phyloP scores from a whole-genome alignment of 1,139 yeast species.

The Diutina rugosa region DNA sequence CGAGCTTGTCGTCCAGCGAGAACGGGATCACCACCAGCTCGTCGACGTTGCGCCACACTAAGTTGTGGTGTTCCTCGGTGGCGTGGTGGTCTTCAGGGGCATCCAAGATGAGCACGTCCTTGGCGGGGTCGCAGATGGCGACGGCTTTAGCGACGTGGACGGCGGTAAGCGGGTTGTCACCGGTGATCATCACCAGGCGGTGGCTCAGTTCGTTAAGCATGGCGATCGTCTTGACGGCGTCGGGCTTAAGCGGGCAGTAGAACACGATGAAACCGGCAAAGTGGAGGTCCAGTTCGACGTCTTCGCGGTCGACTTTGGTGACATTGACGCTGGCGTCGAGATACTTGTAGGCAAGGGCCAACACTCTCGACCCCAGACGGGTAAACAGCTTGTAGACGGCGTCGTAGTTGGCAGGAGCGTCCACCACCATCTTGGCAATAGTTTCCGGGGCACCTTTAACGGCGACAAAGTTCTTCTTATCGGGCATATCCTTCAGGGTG shows the following conservation, averaged over 20 bases:
- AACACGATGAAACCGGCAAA: slow-evolving; percentile 94
- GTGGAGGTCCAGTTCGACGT: slow-evolving; percentile 57
- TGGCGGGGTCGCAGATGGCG: slow-evolving; percentile 48
- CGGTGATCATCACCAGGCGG: slow-evolving; percentile 95
- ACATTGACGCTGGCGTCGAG: slow-evolving; percentile 41
- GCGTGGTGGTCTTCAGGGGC: slow-evolving; percentile 59
- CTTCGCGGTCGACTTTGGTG: slow-evolving; percentile 49
- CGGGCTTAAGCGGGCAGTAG: slow-evolving; percentile 93
- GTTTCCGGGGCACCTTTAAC: slow-evolving; percentile 99
- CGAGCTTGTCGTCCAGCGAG: slow-evolving; percentile 46
- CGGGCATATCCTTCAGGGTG: slow-evolving; percentile 22
- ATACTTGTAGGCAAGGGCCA: slow-evolving; percentile 81
- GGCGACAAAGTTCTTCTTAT: slow-evolving; percentile 53
- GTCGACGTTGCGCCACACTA: slow-evolving; percentile 78
- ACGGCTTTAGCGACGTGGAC: slow-evolving; percentile 96
- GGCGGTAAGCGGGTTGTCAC: slow-evolving; percentile 97
- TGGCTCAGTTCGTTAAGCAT: slow-evolving; percentile 95
- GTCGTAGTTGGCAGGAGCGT: slow-evolving; percentile 72
- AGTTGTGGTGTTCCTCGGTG: slow-evolving; percentile 30
- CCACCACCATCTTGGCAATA: slow-evolving; percentile 58
- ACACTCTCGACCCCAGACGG: slow-evolving; percentile 91
- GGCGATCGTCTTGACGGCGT: slow-evolving; percentile 79
- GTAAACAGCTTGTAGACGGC: slow-evolving; percentile 83
- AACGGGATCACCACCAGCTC: slow-evolving; percentile 67
- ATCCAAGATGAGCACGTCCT: slow-evolving; percentile 76